These are phyloP conservation scores for Hypoxylon lienhwacheense DNA, from an alignment of 495 filamentous ascomycete genomes.

Conservation along the genomic window DNA sequence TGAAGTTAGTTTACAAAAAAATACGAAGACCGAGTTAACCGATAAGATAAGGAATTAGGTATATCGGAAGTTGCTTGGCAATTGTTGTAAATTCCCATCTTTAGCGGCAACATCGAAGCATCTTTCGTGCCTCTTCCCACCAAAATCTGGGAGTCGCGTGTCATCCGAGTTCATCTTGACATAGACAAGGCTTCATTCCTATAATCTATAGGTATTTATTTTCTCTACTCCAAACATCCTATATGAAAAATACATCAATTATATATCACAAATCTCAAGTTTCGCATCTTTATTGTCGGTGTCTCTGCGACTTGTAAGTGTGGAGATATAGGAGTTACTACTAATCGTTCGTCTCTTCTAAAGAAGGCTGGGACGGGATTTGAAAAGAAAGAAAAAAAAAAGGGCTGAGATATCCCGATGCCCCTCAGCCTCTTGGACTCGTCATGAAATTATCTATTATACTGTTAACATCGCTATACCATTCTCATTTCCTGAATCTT, in stretches of 20 bases:
- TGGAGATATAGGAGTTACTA: too few relatives aligned
- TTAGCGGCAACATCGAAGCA: slow-evolving; percentile 3
- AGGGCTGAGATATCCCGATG: not conserved
- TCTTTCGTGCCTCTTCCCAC: slow-evolving; percentile 11
- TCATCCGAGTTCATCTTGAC: slow-evolving; percentile 1
- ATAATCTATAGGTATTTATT: not conserved
- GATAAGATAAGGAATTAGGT: slow-evolving; percentile 27
- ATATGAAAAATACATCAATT: too few relatives aligned
- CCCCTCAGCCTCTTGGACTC: slow-evolving; percentile 10
- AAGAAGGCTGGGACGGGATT: not conserved
- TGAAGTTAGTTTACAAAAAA: too few relatives aligned
- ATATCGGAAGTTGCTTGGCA: slow-evolving; percentile 17
- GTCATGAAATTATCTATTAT: too few relatives aligned
- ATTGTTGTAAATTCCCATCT: slow-evolving; percentile 16
- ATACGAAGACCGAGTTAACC: slow-evolving; percentile 15
- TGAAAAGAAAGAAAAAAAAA: too few relatives aligned
- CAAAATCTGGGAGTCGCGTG: slow-evolving; percentile 25
- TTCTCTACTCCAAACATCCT: not conserved
- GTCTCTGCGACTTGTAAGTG: not conserved
- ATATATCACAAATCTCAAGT: slow-evolving; percentile 5
- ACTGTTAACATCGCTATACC: too few relatives aligned
- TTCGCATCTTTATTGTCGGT: too few relatives aligned
- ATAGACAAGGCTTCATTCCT: not conserved
- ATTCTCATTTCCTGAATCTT: not conserved
- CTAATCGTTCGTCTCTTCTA: not conserved